These are phyloP conservation scores for Cladosporium sp. DNA, from an alignment of 2,329 filamentous ascomycete genomes.

Conservation along the genomic window DNA sequence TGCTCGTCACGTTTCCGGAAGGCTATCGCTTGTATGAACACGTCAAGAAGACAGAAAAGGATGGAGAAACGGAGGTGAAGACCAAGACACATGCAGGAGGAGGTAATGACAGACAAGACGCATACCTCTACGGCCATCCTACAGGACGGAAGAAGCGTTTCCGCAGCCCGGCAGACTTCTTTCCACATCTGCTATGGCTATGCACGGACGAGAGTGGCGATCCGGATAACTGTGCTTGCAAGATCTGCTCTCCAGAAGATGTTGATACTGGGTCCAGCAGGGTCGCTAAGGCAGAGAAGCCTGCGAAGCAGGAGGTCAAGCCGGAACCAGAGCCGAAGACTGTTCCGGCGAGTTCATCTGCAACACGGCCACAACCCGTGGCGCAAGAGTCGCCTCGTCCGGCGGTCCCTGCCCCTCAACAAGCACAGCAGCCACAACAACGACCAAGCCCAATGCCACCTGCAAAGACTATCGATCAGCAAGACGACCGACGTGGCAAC, in stretches of 20 bases:
- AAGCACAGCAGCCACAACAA: conserved; percentile 15
- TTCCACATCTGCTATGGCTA: conserved; percentile 54
- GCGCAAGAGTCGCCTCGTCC: conserved; percentile 11
- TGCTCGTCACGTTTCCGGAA: conserved; percentile 49
- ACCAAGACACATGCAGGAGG: conserved; percentile 45
- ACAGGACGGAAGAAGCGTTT: conserved; percentile 51
- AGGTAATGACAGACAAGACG: conserved; percentile 51
- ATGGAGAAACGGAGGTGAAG: conserved; percentile 39
- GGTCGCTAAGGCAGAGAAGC: conserved; percentile 15
- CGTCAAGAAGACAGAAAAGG: conserved; percentile 44
- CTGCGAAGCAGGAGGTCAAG: conserved; percentile 17
- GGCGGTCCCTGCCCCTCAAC: conserved; percentile 5
- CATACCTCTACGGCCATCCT: conserved; percentile 56
- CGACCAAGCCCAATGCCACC: conserved; percentile 31
- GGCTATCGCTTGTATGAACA: conserved; percentile 55
- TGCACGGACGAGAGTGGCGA: conserved; percentile 48
- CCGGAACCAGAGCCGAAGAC: neutral
- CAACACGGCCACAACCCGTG: neutral
- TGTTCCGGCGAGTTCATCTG: neutral
- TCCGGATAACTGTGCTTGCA: conserved; percentile 51
- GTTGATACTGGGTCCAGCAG: conserved; percentile 36
- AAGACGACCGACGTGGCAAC: conserved; percentile 41
- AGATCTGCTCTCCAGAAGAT: conserved; percentile 51
- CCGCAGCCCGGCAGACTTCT: conserved; percentile 54
- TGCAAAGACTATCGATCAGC: conserved; percentile 41